Base-by-base conservation (phyloP, 164 flowering plant genomes). In the Cinnamomum chago region DNA sequence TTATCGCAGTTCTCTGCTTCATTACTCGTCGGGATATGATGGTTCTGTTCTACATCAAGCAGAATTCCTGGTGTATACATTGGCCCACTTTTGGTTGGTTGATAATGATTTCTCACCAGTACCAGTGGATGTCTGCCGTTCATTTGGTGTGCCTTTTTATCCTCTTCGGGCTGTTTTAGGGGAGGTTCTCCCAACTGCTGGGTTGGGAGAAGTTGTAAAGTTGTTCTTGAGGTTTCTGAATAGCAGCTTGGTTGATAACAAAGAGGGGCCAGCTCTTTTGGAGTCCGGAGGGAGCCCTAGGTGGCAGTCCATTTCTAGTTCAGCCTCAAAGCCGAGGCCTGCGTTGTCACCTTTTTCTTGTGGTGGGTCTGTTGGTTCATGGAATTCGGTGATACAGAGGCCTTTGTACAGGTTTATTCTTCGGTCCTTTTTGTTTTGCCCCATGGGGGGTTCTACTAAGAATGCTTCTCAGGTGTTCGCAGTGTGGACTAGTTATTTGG, bases 61-160 rank as follows among this genome's bases (percentile, higher is more conserved):
- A 0, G 96, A 94, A 76, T 94, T 94, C 76, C 24, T 92, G 72
- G 90, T 91, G 55, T 52, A 87, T 67, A 68, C 89, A 0, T 76
- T 91, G 50, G 75, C 85, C 51, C 84, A 91, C 65, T 94, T 85
- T 81, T 94, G 97, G 97, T 74, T 94, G 76, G 88, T 90, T 14
- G 97, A 90, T 67, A 92, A 87, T 83, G 98, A 94, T 72, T 92
- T 94, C 71, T 94, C 96, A 0, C 92, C 98, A 0, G 33, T 91
- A 35, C 77, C 91, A 1, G 78, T 82, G 58, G 82, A 72, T 73
- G 65, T 83, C 28, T 75, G 83, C 74, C 86, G 84, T 76, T 85
- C 89, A 0, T 83, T 81, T 78, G 92, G 93, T 20, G 75, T 87
- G 67, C 71, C 83, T 0, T 80, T 83, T 74, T 40, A 5, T 55